Base-by-base conservation (phyloP, 805 yeast species). In the Candida rishiriensis region DNA sequence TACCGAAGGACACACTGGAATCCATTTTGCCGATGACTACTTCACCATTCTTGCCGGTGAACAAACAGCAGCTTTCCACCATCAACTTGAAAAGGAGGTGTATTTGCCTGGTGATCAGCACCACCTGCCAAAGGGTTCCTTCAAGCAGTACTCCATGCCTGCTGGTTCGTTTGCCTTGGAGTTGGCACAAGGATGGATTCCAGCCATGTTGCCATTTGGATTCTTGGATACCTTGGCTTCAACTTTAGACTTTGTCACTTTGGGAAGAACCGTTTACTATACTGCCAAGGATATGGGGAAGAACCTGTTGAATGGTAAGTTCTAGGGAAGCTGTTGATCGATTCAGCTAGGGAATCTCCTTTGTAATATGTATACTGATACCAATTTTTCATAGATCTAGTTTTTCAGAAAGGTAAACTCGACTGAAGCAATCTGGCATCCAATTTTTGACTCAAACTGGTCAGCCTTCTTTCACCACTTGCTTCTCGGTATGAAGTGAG, bases 151-250 rank as follows among this genome's bases (percentile, higher is more conserved):
- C 65, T 54, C 80, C 26, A 88, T 93, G 95, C 84, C 87, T 2
- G 64, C 77, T 29, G 95, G 85, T 32, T 73, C 86, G 0, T 93
- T 82, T 66, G 97, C 99, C 10, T 70, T 93, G 52, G 99, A 93
- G 64, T 75, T 91, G 58, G 99, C 99, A 8, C 98, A 91, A 70
- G 99, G 99, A 48, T 93, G 96, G 95, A 88, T 93, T 53, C 98
- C 99, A 31, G 83, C 91, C 36, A 93, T 93, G 99, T 74, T 93
- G 48, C 98, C 98, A 16, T 93, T 93, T 63, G 99, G 99, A 0
- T 81, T 91, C 67, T 69, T 87, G 40, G 96, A 88, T 61, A 78
- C 85, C 4, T 58, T 85, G 47, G 75, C 83, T 42, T 83, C 95
- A 35, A 93, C 98, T 13, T 65, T 90, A 55, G 99, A 93, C 63